A percentile compares a stretch with the other conserved stretches of the same genome.
These are phyloP conservation scores for Fusarium multiceps DNA, from an alignment of 2,329 filamentous ascomycete species.

Conservation along the genomic window DNA sequence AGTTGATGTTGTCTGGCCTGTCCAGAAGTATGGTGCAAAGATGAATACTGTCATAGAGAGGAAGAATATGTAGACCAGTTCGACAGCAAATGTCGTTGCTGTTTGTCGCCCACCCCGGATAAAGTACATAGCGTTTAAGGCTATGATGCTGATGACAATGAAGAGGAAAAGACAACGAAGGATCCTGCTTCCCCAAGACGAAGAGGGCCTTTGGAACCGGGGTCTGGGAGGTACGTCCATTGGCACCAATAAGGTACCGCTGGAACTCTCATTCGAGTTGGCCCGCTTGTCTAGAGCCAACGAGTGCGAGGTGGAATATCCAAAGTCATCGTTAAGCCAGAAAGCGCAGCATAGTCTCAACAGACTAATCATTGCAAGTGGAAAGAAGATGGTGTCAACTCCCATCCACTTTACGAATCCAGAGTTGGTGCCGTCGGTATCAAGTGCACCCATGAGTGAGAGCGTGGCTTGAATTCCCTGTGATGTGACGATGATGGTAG, in stretches of 20 bases:
- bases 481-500: slow-evolving; percentile 10
- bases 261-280: not conserved
- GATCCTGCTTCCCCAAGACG: not conserved
- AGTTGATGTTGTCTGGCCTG: not conserved
- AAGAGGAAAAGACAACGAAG: not conserved
- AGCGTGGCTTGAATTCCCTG: slow-evolving; percentile 12
- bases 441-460: not conserved
- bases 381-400: slow-evolving; percentile 21
- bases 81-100: not conserved
- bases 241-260: not conserved
- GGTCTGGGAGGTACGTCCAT: not conserved
- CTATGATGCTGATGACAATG: not conserved
- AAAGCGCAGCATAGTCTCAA: slow-evolving; percentile 11
- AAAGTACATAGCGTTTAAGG: not conserved
- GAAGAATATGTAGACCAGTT: not conserved
- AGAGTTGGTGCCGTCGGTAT: not conserved
- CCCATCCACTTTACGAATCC: slow-evolving; percentile 6
- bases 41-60: not conserved
- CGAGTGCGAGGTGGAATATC: not conserved
- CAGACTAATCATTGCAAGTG: slow-evolving; percentile 9
- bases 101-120: not conserved
- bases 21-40: not conserved
- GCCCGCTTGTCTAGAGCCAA: too few relatives aligned
- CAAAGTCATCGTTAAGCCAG: slow-evolving; percentile 18
- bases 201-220: not conserved